These are phyloP conservation scores for Coccomyxa sp. DNA, from an alignment of 139 green algal species.

Conservation along the genomic window DNA sequence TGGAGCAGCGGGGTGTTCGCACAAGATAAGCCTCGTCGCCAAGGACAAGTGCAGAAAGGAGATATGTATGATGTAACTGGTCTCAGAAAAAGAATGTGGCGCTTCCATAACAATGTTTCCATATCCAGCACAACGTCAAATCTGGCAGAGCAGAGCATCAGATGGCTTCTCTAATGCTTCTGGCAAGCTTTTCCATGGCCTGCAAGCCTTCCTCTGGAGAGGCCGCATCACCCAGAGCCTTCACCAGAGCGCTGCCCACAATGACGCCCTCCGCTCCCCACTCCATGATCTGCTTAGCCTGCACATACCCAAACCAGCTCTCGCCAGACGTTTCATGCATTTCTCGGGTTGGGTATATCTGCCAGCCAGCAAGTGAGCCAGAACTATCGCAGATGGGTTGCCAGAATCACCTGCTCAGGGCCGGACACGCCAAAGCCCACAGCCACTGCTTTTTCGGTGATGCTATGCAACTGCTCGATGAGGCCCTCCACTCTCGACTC, in stretches of 20 bases:
- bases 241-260: conserved; percentile 89
- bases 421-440: conserved; percentile 96
- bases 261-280: conserved; percentile 98
- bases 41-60: too few species aligned
- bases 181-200: conserved; percentile 54
- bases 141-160: background rate
- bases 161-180: conserved; percentile 31
- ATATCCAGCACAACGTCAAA: too few species aligned
- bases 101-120: too few species aligned
- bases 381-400: background rate
- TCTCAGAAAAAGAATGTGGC: too few species aligned
- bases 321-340: background rate
- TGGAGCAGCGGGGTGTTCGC: too few species aligned
- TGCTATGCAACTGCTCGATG: conserved; percentile 62
- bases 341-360: background rate
- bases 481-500: conserved; percentile 75
- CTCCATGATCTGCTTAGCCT: conserved; percentile 71
- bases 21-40: too few species aligned
- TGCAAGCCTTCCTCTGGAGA: conserved; percentile 57
- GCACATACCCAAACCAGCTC: background rate
- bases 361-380: background rate
- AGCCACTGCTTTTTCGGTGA: conserved; percentile 81
- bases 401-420: conserved; percentile 55
- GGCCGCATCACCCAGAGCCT: conserved; percentile 72
- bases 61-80: too few species aligned